phyloP scores from a whole-genome alignment of 2,329 filamentous ascomycete genomes.

The Chalaropsis ovoidea region DNA sequence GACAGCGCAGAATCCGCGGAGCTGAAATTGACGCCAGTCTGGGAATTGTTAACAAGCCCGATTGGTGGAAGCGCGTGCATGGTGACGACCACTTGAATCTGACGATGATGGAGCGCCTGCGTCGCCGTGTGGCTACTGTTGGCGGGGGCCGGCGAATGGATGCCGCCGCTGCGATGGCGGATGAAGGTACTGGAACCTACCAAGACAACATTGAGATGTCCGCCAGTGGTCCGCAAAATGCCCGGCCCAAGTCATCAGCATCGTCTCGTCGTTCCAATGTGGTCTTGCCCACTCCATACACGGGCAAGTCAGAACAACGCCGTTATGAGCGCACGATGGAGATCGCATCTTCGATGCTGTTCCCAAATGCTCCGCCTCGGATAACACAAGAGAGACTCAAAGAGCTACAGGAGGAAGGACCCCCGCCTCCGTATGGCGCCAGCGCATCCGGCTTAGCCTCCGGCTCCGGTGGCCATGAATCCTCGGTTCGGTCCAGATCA shows the following conservation, averaged over 20 bases:
- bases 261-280: background rate
- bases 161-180: conserved; percentile 31
- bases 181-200: conserved; percentile 26
- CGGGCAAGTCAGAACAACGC: conserved; percentile 38
- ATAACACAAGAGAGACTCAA: conserved; percentile 32
- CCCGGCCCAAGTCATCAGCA: conserved; percentile 5
- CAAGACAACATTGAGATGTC: conserved; percentile 24
- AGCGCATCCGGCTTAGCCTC: conserved; percentile 28
- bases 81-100: conserved; percentile 37
- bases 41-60: conserved; percentile 50
- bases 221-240: conserved; percentile 4
- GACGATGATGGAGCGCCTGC: conserved; percentile 43
- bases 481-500: background rate
- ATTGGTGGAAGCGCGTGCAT: conserved; percentile 53
- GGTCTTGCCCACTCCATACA: conserved; percentile 31
- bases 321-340: conserved; percentile 39
- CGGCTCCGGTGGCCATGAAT: conserved; percentile 27
- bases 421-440: conserved; percentile 36
- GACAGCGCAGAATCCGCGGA: conserved; percentile 50
- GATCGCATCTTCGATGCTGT: conserved; percentile 39
- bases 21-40: conserved; percentile 49
- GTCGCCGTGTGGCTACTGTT: conserved; percentile 46
- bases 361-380: conserved; percentile 36
- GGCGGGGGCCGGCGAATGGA: conserved; percentile 39
- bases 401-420: conserved; percentile 39